Evolutionary conservation across 768 basidiomycete genomes (phyloP).

Genomic region (Hydnomerulius pinastri): DNA sequence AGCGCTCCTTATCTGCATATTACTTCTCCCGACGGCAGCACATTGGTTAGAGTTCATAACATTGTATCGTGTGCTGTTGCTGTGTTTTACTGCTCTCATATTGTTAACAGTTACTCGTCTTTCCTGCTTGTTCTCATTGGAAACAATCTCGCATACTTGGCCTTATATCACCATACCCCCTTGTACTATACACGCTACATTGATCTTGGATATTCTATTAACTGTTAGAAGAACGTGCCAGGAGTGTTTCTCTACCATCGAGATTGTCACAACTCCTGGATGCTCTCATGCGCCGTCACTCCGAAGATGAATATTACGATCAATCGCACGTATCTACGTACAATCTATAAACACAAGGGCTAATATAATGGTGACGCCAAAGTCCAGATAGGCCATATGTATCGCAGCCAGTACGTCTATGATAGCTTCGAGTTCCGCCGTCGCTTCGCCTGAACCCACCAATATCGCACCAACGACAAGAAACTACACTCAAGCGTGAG

Average conservation of each 20-base stretch:
- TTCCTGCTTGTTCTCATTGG: constrained; percentile 1
- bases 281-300: too few species aligned
- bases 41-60: background rate
- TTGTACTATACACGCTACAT: background rate
- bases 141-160: background rate
- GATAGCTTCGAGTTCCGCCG: constrained; percentile 29
- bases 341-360: too few species aligned
- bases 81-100: background rate
- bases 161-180: background rate
- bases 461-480: constrained; percentile 52
- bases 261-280: too few species aligned
- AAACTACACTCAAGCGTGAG: constrained; percentile 47
- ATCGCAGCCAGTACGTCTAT: background rate
- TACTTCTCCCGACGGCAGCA: too few species aligned
- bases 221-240: background rate
- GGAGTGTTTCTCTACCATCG: too few species aligned
- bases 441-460: constrained; percentile 62
- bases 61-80: background rate
- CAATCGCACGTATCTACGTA: too few species aligned
- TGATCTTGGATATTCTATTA: background rate
- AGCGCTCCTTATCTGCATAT: background rate
- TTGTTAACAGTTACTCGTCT: background rate
- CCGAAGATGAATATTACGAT: too few species aligned
- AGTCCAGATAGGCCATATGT: background rate
- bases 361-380: too few species aligned